Conservation (phyloP, 805 yeast genomes). For the Candida caryicola region DNA sequence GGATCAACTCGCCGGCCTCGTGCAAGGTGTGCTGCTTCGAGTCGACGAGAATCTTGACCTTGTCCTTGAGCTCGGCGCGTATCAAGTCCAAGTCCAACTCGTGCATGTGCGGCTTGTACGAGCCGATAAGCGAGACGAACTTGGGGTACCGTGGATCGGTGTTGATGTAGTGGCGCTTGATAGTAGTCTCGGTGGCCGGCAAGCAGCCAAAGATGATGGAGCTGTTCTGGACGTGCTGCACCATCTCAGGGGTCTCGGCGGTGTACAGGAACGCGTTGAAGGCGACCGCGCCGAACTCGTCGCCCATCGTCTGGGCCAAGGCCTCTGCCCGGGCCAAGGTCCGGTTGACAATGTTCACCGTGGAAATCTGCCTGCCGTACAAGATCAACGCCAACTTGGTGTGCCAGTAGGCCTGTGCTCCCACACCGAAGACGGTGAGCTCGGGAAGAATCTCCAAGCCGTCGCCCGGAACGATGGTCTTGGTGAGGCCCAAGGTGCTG, state of each 20-base stretch:
- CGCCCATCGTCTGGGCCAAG: slow-evolving; percentile 21
- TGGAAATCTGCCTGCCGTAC: slow-evolving; percentile 34
- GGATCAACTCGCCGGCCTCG: slow-evolving; percentile 67
- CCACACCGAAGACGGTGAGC: slow-evolving; percentile 54
- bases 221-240: slow-evolving; percentile 32
- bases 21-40: slow-evolving; percentile 52
- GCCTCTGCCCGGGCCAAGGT: slow-evolving; percentile 38
- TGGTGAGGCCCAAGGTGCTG: slow-evolving; percentile 46
- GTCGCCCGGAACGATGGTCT: slow-evolving; percentile 17
- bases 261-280: slow-evolving; percentile 20
- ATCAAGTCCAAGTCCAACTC: slow-evolving; percentile 53
- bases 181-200: slow-evolving; percentile 52
- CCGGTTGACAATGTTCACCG: slow-evolving; percentile 48
- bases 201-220: slow-evolving; percentile 57
- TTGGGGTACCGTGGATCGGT: slow-evolving; percentile 23
- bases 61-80: slow-evolving; percentile 23
- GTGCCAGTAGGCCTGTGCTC: slow-evolving; percentile 68
- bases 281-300: slow-evolving; percentile 25
- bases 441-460: slow-evolving; percentile 25
- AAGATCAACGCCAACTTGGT: slow-evolving; percentile 39
- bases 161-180: slow-evolving; percentile 31
- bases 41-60: slow-evolving; percentile 54
- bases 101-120: slow-evolving; percentile 65
- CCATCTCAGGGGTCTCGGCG: slow-evolving; percentile 11
- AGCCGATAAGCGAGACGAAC: slow-evolving; percentile 61